Evolutionary conservation across 192 early-diverging fungal genomes (phyloP), one percentile per base, ranked within the genome.

Genomic region (Geosiphon pyriformis): DNA sequence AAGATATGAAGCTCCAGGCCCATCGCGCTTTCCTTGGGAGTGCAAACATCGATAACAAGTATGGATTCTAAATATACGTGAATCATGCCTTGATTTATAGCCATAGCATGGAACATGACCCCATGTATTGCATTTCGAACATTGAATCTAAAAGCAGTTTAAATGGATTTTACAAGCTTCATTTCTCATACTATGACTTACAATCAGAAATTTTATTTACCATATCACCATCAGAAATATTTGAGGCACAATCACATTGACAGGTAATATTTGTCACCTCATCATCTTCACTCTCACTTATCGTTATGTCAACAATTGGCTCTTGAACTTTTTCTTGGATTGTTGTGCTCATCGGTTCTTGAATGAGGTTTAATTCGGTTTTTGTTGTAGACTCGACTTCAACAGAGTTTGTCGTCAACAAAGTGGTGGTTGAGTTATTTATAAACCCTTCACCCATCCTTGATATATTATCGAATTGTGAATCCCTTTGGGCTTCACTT

Each of bases 101-200:
- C 80, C 80, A 37, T 70, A 80, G 48, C 80, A 82, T 23, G 33
- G 52, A 20, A 70, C 20, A 59, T 82, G 80, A 4, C 65, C 65
- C 74, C 75, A 81, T 4, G 34, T 54, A 20, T 54, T 33, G 63
- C 80, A 82, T 17, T 49, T 54, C 20, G 12, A 33, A 64, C 80
- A 82, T 3, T 51, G 55, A 32, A 82, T 42, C 70, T 71, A 37
- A 1, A 12, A 35, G 17, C 33, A 26, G 7, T 59, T 1, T 22
- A 17, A 25, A 22, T 17, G 8, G 20, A 25, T 20, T 23, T 33
- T 23, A n/a, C 12, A 49, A 22, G 50, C 51, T 72, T 61, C 30
- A 74, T 65, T 17, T 33, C 35, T 35, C 69, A 70, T 17, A 61
- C 59, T 71, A 78, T 7, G 50, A 27, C 61, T 32, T 20, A 33